Percentiles rank a stretch among this genome's conserved stretches.
Evolutionary conservation across 441 rosid genomes (phyloP).

Genomic region (Geranium incanum): DNA sequence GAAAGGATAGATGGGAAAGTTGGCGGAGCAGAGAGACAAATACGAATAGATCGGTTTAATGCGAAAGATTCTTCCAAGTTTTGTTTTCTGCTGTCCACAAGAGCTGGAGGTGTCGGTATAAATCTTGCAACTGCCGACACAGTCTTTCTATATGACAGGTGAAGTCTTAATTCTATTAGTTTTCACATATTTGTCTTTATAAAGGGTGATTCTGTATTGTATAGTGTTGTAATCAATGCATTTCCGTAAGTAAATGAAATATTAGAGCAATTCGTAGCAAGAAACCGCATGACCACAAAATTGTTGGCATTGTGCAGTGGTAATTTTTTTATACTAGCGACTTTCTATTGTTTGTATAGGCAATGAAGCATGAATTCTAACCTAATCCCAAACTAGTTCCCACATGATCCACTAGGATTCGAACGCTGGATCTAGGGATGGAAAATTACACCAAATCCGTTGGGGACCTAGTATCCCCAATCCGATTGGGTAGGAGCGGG

Average conservation of each 20-base stretch:
- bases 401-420: no score
- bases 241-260: no score
- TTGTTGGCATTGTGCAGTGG: no score
- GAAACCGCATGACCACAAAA: neutral
- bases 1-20: slow-evolving; percentile 98
- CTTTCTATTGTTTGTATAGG: no score
- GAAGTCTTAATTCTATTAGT: slow-evolving; percentile 9
- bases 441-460: no score
- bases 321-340: no score
- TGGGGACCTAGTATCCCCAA: no score
- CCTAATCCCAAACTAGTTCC: no score
- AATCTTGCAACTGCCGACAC: slow-evolving; percentile 99
- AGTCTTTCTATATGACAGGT: slow-evolving; percentile 96
- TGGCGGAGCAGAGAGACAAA: slow-evolving; percentile 97
- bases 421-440: no score
- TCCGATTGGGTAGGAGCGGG: no score
- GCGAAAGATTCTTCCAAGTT: slow-evolving; percentile 81
- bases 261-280: neutral
- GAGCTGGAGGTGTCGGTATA: slow-evolving; percentile 99
- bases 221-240: neutral
- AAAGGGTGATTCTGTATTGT: neutral
- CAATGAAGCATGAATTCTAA: no score
- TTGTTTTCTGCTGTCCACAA: slow-evolving; percentile 93
- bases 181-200: neutral
- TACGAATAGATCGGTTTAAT: slow-evolving; percentile 91